Conservation (phyloP, 257 asterid species). For the Solanum dulcamara region DNA sequence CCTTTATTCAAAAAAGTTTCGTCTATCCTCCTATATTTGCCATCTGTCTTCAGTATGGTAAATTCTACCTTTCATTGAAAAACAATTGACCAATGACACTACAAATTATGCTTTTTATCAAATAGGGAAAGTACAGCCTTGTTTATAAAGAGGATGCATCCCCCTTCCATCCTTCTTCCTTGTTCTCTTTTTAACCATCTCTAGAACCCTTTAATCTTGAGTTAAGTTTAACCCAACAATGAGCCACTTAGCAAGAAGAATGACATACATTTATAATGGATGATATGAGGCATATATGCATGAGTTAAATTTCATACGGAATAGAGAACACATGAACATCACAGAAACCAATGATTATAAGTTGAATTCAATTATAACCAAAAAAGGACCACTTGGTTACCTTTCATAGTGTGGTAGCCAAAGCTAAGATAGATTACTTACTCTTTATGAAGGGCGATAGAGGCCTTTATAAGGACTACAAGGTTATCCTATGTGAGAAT, state of each 20-base stretch:
- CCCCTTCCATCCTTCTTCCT: background rate
- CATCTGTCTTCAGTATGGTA: background rate
- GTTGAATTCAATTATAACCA: background rate
- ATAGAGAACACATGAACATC: background rate
- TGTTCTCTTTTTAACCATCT: background rate
- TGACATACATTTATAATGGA: background rate
- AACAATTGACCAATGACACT: background rate
- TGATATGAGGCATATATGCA: background rate
- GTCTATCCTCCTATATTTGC: background rate
- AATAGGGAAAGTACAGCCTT: background rate
- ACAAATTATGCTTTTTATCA: background rate
- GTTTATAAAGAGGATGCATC: background rate
- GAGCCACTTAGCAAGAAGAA: background rate
- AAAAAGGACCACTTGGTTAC: background rate
- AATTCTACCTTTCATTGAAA: background rate
- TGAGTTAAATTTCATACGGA: background rate
- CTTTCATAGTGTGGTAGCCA: background rate
- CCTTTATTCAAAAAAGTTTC: background rate
- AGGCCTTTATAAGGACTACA: background rate
- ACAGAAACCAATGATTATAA: background rate
- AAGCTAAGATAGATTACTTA: no score
- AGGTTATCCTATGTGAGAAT: background rate
- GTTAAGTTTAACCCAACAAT: background rate
- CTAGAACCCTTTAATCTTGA: background rate
- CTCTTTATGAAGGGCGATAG: background rate